Conservation (phyloP, 805 yeast genomes). For the Cyberlindnera galapagoensis region DNA sequence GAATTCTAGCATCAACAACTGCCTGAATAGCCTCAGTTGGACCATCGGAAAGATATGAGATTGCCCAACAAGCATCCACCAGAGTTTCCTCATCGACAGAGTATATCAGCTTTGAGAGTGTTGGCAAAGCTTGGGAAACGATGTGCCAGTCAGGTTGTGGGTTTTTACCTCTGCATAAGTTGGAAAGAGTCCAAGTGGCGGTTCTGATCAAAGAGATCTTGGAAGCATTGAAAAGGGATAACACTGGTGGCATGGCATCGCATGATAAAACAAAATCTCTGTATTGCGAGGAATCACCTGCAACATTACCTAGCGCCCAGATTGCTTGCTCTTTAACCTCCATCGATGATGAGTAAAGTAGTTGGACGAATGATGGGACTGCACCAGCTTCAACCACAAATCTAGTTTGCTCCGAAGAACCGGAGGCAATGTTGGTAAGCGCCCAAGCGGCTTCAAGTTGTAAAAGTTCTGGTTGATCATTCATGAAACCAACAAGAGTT, state of each 20-base stretch:
- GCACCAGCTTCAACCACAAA: constrained; percentile 92
- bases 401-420: constrained; percentile 81
- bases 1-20: constrained; percentile 93
- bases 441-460: constrained; percentile 99
- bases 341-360: constrained; percentile 70
- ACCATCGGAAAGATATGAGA: constrained; percentile 91
- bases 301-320: constrained; percentile 99
- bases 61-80: constrained; percentile 98
- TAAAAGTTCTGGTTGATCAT: constrained; percentile 72
- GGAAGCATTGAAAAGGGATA: constrained; percentile 69
- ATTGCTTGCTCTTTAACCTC: constrained; percentile 98
- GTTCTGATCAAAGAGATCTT: constrained; percentile 90
- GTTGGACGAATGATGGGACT: constrained; percentile 81
- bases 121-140: constrained; percentile 84
- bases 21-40: constrained; percentile 91
- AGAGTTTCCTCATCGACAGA: constrained; percentile 89
- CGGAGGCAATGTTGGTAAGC: constrained; percentile 96
- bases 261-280: constrained; percentile 84
- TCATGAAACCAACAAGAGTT: constrained; percentile 80
- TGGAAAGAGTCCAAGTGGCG: constrained; percentile 97
- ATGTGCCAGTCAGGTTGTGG: constrained; percentile 95
- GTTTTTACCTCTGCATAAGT: constrained; percentile 91
- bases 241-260: constrained; percentile 85
- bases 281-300: constrained; percentile 89
- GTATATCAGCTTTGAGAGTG: constrained; percentile 83